Evolutionary conservation across 2,329 filamentous ascomycete species (phyloP), one percentile per base, ranked within the genome.

Genomic region (Neopestalotiopsis sp.): DNA sequence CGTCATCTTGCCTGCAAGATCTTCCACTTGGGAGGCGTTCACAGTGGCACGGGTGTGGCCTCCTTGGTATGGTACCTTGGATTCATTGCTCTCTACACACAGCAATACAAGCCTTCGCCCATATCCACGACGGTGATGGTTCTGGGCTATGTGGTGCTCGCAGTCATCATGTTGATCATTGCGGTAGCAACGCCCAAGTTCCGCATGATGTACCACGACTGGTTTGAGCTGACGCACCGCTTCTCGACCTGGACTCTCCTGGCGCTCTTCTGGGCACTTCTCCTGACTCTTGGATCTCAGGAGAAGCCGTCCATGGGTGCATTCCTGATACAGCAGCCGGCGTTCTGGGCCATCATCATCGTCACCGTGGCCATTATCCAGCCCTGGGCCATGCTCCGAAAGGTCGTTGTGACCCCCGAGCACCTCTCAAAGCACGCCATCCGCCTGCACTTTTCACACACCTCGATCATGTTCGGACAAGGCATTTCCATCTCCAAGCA

Each of bases 311-410:
- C 49, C 5, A 53, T 66, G 49, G 53, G 40, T 13, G 17, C 9
- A n/a, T 57, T 1, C 77, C 85, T 9, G 74, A 81, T 45, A 74
- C 73, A 28, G 84, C 78, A 20, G 82, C 85, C 12, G 79, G 82
- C 58, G 12, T 86, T 95, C 80, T 96, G 92, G 92, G 88, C 91
- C 76, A 85, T 96, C 30, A 74, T 89, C 64, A 76, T 88, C 67
- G 89, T 90, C 49, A 94, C 92, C 1, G 75, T 85, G 34, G 88
- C 91, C 74, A 86, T 94, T 70, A 82, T 92, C 62, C 90, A 91
- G 64, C 92, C 94, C 0, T 96, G 93, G 93, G 78, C 92, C 12
- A 87, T 89, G 69, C 88, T 96, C 40, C 89, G 92, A 65, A 90
- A 88, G 73, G 89, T 91, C 67, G 81, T 83, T 9, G 91, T 95